Evolutionary conservation across 116 monocot species (phyloP), one percentile per base, ranked within the genome.

Genomic region (Posidonia oceanica): DNA sequence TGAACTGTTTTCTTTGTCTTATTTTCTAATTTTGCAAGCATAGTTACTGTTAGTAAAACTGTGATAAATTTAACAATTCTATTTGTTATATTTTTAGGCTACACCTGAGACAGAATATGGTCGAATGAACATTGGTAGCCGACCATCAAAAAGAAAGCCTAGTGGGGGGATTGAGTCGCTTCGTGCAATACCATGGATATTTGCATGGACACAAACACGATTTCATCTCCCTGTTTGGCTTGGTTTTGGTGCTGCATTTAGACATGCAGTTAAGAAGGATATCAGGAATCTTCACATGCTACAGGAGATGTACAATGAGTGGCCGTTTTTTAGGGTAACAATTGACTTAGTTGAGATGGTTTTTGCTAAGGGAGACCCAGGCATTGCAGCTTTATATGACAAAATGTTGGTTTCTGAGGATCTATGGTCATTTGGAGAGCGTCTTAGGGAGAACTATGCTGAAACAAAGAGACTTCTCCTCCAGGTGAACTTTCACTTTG

Each of bases 281-380:
- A 72, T 85, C 55, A 75, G 76, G 17, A 85, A 83, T 63, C 55
- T 88, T 42, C 77, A 85, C 29, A 66, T 75, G 58, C 75, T 88
- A 20, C 75, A 63, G 3, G 88, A 85, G 69, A 88, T 88, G 88
- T 88, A 91, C 82, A 88, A 95, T 39, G 86, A 79, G 60, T 95
- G 94, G 94, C 91, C 94, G 13, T 95, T 95, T 63, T 95, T 91
- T 63, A 91, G 91, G 59, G 94, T 95, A 54, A 91, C 94, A n/a
- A 86, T 95, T 40, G 94, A 95, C 77, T 77, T 95, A 71, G 78
- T 95, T 80, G 94, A 95, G 84, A 95, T 95, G 90, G 94, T 90
- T 76, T 95, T 95, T 57, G 91, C 91, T 0, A 95, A 95, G 77
- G 94, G 94, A 54, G 88, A 86, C 77, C 88, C 94, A 8, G 84